Conservation (phyloP, 2,329 filamentous ascomycete species). For the Calycina herbarum region DNA sequence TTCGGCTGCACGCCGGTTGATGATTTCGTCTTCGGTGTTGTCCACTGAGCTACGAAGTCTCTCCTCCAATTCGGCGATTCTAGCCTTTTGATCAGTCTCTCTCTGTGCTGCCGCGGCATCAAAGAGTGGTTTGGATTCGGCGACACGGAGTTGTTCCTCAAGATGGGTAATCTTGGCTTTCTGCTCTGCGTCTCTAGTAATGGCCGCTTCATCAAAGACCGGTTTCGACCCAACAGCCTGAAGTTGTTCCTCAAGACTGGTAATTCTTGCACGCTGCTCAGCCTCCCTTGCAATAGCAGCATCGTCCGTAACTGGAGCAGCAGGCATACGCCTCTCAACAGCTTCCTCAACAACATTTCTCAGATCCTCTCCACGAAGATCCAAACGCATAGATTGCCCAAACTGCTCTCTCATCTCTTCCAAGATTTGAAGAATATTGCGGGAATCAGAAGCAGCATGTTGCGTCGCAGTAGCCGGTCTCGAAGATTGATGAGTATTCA, state of each 20-base stretch:
- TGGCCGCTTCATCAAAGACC: slow-evolving; percentile 43
- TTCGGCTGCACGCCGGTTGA: slow-evolving; percentile 64
- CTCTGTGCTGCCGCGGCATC: slow-evolving; percentile 40
- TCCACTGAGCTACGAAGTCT: slow-evolving; percentile 64
- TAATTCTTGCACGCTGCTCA: slow-evolving; percentile 41
- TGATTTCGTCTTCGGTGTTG: slow-evolving; percentile 63
- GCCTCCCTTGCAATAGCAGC: slow-evolving; percentile 32
- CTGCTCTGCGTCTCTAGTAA: slow-evolving; percentile 25
- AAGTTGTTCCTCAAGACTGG: slow-evolving; percentile 63
- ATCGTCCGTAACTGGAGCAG: slow-evolving; percentile 44
- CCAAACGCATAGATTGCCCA: slow-evolving; percentile 44
- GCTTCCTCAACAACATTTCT: slow-evolving; percentile 56
- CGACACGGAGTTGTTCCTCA: slow-evolving; percentile 63
- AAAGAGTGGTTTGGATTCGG: slow-evolving; percentile 54
- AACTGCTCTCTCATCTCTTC: slow-evolving; percentile 60
- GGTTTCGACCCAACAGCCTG: slow-evolving; percentile 59
- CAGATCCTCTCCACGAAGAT: slow-evolving; percentile 54
- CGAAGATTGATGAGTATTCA: slow-evolving; percentile 55
- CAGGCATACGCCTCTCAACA: slow-evolving; percentile 50
- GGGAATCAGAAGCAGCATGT: slow-evolving; percentile 36
- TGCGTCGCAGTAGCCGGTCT: slow-evolving; percentile 36
- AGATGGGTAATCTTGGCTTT: slow-evolving; percentile 50
- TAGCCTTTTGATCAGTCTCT: slow-evolving; percentile 25
- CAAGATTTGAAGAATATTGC: slow-evolving; percentile 65
- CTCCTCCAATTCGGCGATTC: slow-evolving; percentile 66